Base-by-base conservation (phyloP, 495 filamentous ascomycete species). In the Bacidia rubella region DNA sequence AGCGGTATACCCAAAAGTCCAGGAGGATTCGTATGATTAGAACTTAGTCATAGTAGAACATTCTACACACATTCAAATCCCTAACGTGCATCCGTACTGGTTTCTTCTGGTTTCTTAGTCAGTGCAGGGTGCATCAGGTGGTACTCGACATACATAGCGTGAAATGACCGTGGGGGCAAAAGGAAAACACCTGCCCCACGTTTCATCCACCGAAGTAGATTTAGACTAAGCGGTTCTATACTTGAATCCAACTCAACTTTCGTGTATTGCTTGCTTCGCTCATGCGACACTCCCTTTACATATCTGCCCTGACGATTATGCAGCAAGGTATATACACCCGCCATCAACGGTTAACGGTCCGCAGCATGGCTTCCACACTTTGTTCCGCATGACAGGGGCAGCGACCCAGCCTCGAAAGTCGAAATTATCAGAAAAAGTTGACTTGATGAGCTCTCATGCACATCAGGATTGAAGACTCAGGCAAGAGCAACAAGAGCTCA, bases 301-400 rank as follows among this genome's bases (percentile, higher is more conserved):
- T 9, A 9, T 5, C 9, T 9, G 12, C 5, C 41, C 20, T 44
- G 9, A 9, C 41, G 9, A 20, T 9, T 9, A 44, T 44, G 41
- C 41, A 35, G 29, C 7, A 44, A 44, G 17, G 17, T 20, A 20
- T 9, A 20, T 44, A 44, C 41, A 44, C 41, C 7, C 19, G 41
- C 41, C 41, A 44, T 44, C 41, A 17, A 9, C 41, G 41, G 41
- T 44, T 44, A 35, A 17, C 41, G 41, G 41, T 44, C 41, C 41
- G 41, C 41, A 9, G 32, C 32, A 39, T 39, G 32, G 9, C n/a
- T 9, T 39, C 32, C 32, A n/a, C n/a, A 35, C 15, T 35, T 35
- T 35, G 5, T 35, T 35, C 29, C 29, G 15, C 7, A 35, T 35
- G 15, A 15, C 5, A 35, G 15, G 29, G 5, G 15, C 7, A 5